phyloP scores from a whole-genome alignment of 192 early-diverging fungal genomes.

The Backusella macrospora region DNA sequence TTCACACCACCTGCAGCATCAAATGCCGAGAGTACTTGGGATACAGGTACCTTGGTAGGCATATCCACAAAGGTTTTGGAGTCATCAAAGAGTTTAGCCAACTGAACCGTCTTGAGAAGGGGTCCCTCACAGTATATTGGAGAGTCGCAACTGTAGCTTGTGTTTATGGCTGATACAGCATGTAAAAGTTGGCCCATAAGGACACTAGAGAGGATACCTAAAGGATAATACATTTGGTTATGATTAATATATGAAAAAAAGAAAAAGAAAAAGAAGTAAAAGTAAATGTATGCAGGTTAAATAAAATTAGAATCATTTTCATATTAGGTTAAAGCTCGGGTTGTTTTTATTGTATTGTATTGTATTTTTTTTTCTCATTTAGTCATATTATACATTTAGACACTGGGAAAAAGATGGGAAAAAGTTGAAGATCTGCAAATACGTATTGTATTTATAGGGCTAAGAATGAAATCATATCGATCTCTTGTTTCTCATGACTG shows the following conservation, averaged over 20 bases:
- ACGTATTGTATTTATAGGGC: too few relatives aligned
- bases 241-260: background rate
- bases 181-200: background rate
- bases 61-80: slow-evolving; percentile 77
- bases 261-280: background rate
- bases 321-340: background rate
- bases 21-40: slow-evolving; percentile 56
- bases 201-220: background rate
- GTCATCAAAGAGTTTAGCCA: slow-evolving; percentile 60
- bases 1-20: slow-evolving; percentile 43
- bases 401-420: too few relatives aligned
- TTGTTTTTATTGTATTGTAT: too few relatives aligned
- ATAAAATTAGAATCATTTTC: background rate
- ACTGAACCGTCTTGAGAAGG: slow-evolving; percentile 63
- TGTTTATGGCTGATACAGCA: background rate
- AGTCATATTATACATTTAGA: background rate
- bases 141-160: slow-evolving; percentile 50
- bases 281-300: background rate
- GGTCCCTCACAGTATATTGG: slow-evolving; percentile 71
- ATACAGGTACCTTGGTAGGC: slow-evolving; percentile 58
- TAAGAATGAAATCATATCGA: background rate
- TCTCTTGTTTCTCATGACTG: background rate
- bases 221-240: background rate
- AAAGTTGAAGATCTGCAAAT: too few relatives aligned
- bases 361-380: background rate